Evolutionary conservation across 2,329 filamentous ascomycete species (phyloP), one percentile per base, ranked within the genome.

Genomic region (Apiospora malaysiana): DNA sequence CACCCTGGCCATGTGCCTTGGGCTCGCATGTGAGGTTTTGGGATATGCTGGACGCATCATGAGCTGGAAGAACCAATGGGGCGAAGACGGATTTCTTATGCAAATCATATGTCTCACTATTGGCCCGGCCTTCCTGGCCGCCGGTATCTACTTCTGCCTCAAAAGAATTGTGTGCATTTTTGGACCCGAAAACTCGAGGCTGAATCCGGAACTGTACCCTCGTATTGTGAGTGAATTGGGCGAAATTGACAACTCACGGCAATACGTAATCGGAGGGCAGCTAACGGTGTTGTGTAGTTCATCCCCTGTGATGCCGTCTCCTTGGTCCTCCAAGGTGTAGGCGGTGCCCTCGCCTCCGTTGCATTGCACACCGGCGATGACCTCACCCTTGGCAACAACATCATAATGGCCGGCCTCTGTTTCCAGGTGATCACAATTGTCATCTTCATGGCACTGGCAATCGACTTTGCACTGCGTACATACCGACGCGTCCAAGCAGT

Each of bases 101-200:
- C 89, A 91, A 77, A 86, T 90, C 47, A 85, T 88, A 76, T 88
- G 86, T 73, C 82, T 93, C 70, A 92, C 90, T 4, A 86, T 92
- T 71, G 90, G 84, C 0, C 90, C 91, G 0, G 90, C 90, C 1
- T 92, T 92, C 76, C 83, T 92, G 77, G 86, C 89, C 10, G 90
- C 89, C 0, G 88, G 85, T 1, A 85, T 92, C 51, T 93, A 93
- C 76, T 81, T 93, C 68, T 90, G 88, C 72, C 81, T 92, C 67
- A 78, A 84, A 14, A 80, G 83, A 49, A 86, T 88, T 72, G 85
- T 87, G 14, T 79, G 80, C 66, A 83, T 81, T 0, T 86, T 85
- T 74, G 85, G 85, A 0, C 77, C 81, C 0, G 82, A 85, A 75
- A 85, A 86, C 75, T 86, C 84, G n/a, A 77, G 85, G 45, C 81